Base-by-base conservation (phyloP, 805 yeast genomes). In the Candida stauntonica region DNA sequence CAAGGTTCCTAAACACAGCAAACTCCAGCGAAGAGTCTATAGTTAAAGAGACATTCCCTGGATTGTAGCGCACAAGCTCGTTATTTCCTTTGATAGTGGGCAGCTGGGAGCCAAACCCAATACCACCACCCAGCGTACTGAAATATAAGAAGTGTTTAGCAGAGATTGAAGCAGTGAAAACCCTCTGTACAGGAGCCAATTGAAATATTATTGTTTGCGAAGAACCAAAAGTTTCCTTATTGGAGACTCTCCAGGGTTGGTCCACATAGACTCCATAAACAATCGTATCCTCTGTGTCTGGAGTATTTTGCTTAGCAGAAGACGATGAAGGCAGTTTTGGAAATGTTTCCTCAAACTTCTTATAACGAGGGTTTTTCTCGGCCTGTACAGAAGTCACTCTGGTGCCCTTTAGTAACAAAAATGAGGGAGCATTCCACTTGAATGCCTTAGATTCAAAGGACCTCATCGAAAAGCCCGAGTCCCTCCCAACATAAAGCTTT, bases 401-500 rank as follows among this genome's bases (percentile, higher is more conserved):
- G 30, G 42, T 20, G 3, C 97, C 98, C 3, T 77, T 72, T 0
- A 91, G 66, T 0, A 89, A 43, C 7, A 89, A 48, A 1, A 91
- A 57, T 0, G 95, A 76, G 0, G 96, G 95, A 0, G 95, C 93
- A 49, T 76, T 79, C 96, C 97, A 91, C 51, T 88, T 86, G 66
- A 86, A 42, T 4, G 30, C 47, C 20, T 47, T 47, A 77, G 81
- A 73, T 60, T 89, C 96, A 41, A 91, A 72, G 0, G 96, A 82
- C 21, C 95, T 65, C 73, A 89, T 86, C 0, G 96, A 86, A 57
- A 85, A 91, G 2, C 98, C 98, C 35, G 79, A 68, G 33, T 76
- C 81, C 8, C 86, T 64, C 0, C 94, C 96, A 7, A 72, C 67
- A 51, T 81, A 89, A 9, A 89, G 68, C 48, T 76, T 77, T 31